Conservation (phyloP, 371 early-diverging fungal species). For the Syncephalastrum sp. region DNA sequence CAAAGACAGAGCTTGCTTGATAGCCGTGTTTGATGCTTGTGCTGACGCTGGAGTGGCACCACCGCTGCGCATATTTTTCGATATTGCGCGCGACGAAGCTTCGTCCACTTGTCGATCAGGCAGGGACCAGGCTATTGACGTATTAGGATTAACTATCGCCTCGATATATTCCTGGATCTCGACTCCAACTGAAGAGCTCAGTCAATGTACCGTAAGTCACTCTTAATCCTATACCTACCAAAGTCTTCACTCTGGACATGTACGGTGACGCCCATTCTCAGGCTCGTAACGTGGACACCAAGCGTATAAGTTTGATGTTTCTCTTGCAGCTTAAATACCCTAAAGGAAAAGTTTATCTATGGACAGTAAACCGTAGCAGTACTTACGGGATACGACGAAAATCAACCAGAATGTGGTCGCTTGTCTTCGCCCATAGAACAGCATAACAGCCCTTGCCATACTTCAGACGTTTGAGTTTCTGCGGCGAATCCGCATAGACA, state of each 20-base stretch:
- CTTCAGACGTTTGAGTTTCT: slow-evolving; percentile 10
- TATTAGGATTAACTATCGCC: not conserved
- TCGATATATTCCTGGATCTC: not conserved
- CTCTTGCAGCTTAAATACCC: slow-evolving; percentile 17
- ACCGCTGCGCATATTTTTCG: no score
- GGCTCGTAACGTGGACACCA: slow-evolving; percentile 7
- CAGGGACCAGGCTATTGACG: no score
- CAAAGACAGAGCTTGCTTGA: no score
- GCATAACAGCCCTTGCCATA: slow-evolving; percentile 28
- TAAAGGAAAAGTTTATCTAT: not conserved
- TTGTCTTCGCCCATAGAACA: slow-evolving; percentile 33
- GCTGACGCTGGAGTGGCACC: no score
- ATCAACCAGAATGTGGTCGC: slow-evolving; percentile 26
- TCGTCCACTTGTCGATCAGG: not conserved
- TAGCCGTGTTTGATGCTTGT: no score
- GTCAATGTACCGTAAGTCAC: not conserved
- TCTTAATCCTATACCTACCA: slow-evolving; percentile 15
- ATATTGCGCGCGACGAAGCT: not conserved
- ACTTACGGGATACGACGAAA: slow-evolving; percentile 42
- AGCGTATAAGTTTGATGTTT: slow-evolving; percentile 19
- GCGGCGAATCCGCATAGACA: slow-evolving; percentile 15
- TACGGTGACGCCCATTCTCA: slow-evolving; percentile 14
- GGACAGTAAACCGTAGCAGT: not conserved
- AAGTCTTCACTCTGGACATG: slow-evolving; percentile 41
- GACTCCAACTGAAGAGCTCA: not conserved